Evolutionary conservation across 78 protist species (phyloP), one percentile per base, ranked within the genome.

Genomic region (Pelomyxa schiedti): DNA sequence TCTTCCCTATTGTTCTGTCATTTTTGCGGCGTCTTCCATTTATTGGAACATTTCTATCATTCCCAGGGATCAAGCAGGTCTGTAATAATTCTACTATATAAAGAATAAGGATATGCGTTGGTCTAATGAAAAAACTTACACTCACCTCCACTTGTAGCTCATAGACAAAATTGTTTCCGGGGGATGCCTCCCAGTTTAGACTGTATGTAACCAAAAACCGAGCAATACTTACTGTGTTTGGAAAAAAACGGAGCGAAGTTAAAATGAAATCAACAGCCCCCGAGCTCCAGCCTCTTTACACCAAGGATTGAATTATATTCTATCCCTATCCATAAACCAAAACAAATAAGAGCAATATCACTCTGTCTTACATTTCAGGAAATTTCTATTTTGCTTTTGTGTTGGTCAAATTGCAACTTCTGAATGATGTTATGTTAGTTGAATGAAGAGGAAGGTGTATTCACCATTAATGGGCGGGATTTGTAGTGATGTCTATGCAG

Each of bases 1-100:
- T 75, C 74, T 75, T 75, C 79, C 79, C 79, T 6, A 8, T 71
- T 7, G 43, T 5, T 35, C 1, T 75, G 16, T 66, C 80, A 8
- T 28, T 67, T n/a, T 0, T 75, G 74, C 72, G 79, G 0, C 64
- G 75, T 35, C 5, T 75, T 29, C 79, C 79, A 8, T 22, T 71
- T 35, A 16, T 75, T 6, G 79, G 79, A 0, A 22, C 0, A n/a
- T 0, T 75, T 3, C 64, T 75, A 22, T 0, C 29, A 35, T 0
- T 24, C 36, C 74, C 76, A 6, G 7, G 4, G 29, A 16, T 75
- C 75, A 71, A 39, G 24, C 4, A 71, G 7, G 16, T 69, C 65
- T 24, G 63, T 52, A 52, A n/a, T 52, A 24, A 52, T 52, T 52
- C 36, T 52, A 52, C 24, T n/a, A 52, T 52, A 52, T n/a, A n/a